phyloP scores from a whole-genome alignment of 208 protist species.

The Endotrypanum monterogeii region DNA sequence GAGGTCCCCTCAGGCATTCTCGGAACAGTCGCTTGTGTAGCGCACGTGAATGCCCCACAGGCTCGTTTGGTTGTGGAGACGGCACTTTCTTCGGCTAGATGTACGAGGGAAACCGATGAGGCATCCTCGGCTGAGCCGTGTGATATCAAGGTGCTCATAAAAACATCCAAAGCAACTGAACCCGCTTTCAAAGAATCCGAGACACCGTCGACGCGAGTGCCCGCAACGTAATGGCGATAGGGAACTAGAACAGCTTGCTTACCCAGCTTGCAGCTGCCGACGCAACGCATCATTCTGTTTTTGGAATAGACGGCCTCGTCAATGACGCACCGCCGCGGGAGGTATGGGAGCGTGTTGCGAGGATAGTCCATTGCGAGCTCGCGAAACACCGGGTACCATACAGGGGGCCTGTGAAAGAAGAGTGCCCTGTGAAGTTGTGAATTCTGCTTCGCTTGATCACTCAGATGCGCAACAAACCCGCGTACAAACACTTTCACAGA shows the following conservation, averaged over 20 bases:
- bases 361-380: conserved; percentile 19
- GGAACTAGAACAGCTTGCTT: conserved; percentile 47
- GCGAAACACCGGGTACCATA: conserved; percentile 18
- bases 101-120: neutral
- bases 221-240: conserved; percentile 4
- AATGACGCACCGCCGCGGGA: conserved; percentile 67
- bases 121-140: neutral
- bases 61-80: neutral
- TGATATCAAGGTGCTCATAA: conserved; percentile 5
- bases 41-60: neutral
- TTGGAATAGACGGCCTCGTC: conserved; percentile 82
- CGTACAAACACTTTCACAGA: conserved; percentile 61
- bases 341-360: conserved; percentile 45
- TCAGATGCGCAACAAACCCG: conserved; percentile 63
- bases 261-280: conserved; percentile 79
- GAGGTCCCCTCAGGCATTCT: too few species aligned
- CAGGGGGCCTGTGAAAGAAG: conserved; percentile 71
- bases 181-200: neutral
- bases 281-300: conserved; percentile 81
- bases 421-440: conserved; percentile 49
- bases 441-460: conserved; percentile 13
- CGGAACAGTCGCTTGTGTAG: neutral
- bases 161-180: neutral
- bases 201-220: neutral
- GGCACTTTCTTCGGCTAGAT: neutral